Percentiles rank a stretch among this genome's conserved stretches.
These are phyloP conservation scores for Murraya koenigii DNA, from an alignment of 345 rosid species.

Conservation along the genomic window DNA sequence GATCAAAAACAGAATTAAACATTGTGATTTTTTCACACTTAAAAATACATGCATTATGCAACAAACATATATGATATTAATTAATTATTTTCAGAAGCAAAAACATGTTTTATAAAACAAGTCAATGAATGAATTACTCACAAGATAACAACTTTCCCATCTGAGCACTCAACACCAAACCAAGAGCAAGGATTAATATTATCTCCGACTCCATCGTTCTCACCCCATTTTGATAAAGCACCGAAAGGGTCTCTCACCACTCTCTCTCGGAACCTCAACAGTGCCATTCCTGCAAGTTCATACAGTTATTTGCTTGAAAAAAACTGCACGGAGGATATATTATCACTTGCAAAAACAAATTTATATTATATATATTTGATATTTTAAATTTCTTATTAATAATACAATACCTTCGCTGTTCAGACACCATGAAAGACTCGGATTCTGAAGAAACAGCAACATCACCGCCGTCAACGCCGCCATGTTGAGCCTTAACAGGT, in stretches of 20 bases:
- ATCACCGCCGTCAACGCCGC: slow-evolving; percentile 18
- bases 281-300: slow-evolving; percentile 48
- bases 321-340: too few relatives aligned
- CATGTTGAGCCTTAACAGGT: slow-evolving; percentile 16
- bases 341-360: too few relatives aligned
- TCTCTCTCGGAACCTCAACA: slow-evolving; percentile 60
- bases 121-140: slow-evolving; percentile 30
- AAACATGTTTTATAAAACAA: not conserved
- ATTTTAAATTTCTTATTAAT: too few relatives aligned
- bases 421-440: slow-evolving; percentile 30
- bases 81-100: not conserved
- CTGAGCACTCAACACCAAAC: slow-evolving; percentile 76
- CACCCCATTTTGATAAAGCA: slow-evolving; percentile 62
- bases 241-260: slow-evolving; percentile 68
- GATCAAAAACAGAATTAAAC: not conserved
- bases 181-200: slow-evolving; percentile 63
- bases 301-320: too few relatives aligned
- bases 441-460: slow-evolving; percentile 22
- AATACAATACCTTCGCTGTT: slow-evolving; percentile 44
- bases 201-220: slow-evolving; percentile 22
- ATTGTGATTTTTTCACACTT: not conserved
- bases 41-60: not conserved
- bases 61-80: not conserved
- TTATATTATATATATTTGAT: too few relatives aligned
- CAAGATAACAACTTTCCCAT: slow-evolving; percentile 64